These are phyloP conservation scores for Erodium texanum DNA, from an alignment of 441 rosid species.

Conservation along the genomic window DNA sequence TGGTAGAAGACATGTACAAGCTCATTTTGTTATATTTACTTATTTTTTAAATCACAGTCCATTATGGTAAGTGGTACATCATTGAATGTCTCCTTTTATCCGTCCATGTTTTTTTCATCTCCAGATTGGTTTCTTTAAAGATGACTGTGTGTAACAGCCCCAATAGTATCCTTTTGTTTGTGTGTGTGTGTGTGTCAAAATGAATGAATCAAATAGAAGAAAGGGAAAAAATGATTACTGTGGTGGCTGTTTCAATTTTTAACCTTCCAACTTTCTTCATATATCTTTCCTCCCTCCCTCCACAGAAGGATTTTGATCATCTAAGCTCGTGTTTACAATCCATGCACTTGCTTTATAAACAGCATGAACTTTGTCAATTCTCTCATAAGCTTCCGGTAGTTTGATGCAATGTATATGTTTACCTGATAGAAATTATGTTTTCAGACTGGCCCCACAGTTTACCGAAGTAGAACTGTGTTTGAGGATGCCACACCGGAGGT, in stretches of 20 bases:
- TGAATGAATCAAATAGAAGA: background rate
- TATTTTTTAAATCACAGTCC: background rate
- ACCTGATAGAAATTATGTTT: slow-evolving; percentile 5
- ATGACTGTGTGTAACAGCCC: background rate
- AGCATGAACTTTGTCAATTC: background rate
- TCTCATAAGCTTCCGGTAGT: background rate
- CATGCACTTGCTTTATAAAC: background rate
- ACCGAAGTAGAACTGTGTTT: slow-evolving; percentile 74
- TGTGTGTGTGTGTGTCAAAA: background rate
- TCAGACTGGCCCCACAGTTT: slow-evolving; percentile 80
- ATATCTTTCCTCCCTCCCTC: background rate
- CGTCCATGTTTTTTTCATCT: background rate
- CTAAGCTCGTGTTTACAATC: background rate
- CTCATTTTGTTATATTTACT: background rate
- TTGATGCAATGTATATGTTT: background rate
- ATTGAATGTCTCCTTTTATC: background rate
- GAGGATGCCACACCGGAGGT: slow-evolving; percentile 85
- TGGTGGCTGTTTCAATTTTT: background rate
- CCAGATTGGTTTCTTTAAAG: background rate
- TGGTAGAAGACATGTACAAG: background rate
- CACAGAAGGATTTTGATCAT: background rate
- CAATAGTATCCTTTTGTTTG: background rate
- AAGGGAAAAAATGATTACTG: background rate
- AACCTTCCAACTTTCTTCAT: background rate
- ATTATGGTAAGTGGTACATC: background rate